Evolutionary conservation across 495 filamentous ascomycete species (phyloP).

Genomic region (Margaritispora aquatica): DNA sequence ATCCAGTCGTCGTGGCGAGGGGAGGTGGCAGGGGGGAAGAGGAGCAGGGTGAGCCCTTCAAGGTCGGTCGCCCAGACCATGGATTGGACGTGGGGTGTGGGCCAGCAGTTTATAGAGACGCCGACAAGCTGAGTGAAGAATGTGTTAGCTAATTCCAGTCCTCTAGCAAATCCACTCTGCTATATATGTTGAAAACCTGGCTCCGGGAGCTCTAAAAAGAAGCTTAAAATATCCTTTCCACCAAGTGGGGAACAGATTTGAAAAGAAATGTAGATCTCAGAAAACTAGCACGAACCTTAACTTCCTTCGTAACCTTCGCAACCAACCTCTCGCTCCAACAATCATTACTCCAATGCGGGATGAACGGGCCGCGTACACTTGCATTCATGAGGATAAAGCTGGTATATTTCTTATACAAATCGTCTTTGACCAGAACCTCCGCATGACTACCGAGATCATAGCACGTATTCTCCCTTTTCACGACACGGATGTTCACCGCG

Average conservation of each 20-base stretch:
- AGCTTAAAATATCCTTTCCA: too few species aligned
- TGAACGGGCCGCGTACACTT: conserved; percentile 29
- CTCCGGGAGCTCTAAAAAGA: too few species aligned
- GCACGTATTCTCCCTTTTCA: conserved; percentile 22
- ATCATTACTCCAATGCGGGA: conserved; percentile 21
- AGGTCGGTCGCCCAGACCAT: background rate
- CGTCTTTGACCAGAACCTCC: conserved; percentile 18
- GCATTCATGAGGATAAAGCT: conserved; percentile 29
- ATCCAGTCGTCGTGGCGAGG: background rate
- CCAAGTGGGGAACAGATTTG: too few species aligned
- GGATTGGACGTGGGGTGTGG: background rate
- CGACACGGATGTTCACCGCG: conserved; percentile 23
- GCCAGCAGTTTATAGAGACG: background rate
- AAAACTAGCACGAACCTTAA: conserved; percentile 17
- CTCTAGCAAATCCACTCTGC: too few species aligned
- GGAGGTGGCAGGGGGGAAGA: background rate
- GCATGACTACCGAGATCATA: conserved; percentile 24
- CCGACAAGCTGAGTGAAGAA: background rate
- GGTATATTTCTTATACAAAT: conserved; percentile 26
- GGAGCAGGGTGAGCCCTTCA: background rate
- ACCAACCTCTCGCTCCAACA: conserved; percentile 30
- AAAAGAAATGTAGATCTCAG: too few species aligned
- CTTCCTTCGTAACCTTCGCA: conserved; percentile 18
- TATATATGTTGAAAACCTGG: too few species aligned
- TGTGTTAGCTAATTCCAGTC: background rate